Evolutionary conservation across 2,329 filamentous ascomycete species (phyloP).

Genomic region (Ophiostoma sp.): DNA sequence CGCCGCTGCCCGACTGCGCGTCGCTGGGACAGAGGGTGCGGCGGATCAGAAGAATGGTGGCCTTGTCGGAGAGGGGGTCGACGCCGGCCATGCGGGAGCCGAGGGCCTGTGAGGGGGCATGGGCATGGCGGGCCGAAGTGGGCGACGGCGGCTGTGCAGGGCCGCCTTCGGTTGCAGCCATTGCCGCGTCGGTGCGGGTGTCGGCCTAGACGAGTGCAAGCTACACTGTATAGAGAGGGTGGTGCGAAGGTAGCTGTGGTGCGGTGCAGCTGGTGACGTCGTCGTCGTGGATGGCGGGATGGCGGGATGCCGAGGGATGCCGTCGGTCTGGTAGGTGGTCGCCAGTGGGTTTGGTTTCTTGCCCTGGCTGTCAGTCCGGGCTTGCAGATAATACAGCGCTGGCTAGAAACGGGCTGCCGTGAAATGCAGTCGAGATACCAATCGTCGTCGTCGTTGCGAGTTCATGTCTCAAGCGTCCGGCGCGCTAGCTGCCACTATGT

Average conservation of each 20-base stretch:
- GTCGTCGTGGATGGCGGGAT: neutral
- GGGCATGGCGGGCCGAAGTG: neutral
- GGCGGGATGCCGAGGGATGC: neutral
- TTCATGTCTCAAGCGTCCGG: neutral
- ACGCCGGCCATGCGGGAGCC: conserved; percentile 32
- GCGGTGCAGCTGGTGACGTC: neutral
- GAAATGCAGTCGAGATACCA: neutral
- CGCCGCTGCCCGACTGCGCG: conserved; percentile 30
- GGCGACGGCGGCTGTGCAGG: neutral
- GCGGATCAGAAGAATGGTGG: conserved; percentile 75
- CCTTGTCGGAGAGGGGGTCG: conserved; percentile 65
- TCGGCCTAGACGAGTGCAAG: neutral
- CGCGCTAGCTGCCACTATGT: conserved; percentile 12
- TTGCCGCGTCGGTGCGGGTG: neutral
- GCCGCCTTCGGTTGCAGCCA: neutral
- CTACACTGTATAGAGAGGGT: neutral
- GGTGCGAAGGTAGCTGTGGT: neutral
- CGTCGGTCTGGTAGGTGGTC: neutral
- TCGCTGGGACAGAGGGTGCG: conserved; percentile 76
- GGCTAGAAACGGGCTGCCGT: neutral
- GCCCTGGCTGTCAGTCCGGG: neutral
- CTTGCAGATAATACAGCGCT: neutral
- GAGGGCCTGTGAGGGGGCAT: conserved; percentile 20
- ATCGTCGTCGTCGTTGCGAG: conserved; percentile 5
- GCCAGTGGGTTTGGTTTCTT: neutral